Evolutionary conservation across 2,329 filamentous ascomycete genomes (phyloP), one percentile per base, ranked within the genome.

Genomic region (Fusarium nematophilum): DNA sequence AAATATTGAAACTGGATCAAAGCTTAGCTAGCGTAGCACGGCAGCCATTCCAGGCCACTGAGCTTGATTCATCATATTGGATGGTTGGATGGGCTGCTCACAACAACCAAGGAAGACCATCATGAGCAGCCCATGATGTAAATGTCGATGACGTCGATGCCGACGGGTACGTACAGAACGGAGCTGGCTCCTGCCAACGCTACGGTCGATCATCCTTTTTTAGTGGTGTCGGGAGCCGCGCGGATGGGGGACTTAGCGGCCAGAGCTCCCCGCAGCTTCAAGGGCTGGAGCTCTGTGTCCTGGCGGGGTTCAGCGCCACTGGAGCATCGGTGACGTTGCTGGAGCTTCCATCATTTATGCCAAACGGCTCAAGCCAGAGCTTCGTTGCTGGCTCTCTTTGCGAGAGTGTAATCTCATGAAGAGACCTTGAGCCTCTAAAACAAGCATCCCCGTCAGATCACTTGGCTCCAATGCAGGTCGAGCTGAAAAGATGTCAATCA

Each of bases 121-220:
- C 46, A 42, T 46, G 43, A 47, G 21, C 56, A 53, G 56, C 64
- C 29, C 49, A 63, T 56, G 54, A 53, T 57, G 40, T 17, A 43
- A 45, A 67, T 36, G 55, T 68, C 65, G 44, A 68, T 68, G 65
- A 68, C 65, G 65, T 68, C 63, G 63, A 62, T 62, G 45, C 23
- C 44, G 18, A 29, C 23, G 29, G 37, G 43, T 52, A 53, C 50
- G 59, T 53, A 49, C 43, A 21, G 4, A 6, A 4, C 46, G 38
- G 43, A 27, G 27, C 46, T 47, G 53, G 47, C 31, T 46, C 21
- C 11, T 25, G 9, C 21, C n/a, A 39, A 47, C 44, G 44, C 44
- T 47, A 37, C 31, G 33, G 55, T 17, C 56, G 60, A 63, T 63
- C 60, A 36, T 23, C 21, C 21, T 6, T 21, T 61, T 51, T 54